These are phyloP conservation scores for Fusarium austroafricanum DNA, from an alignment of 2,329 filamentous ascomycete species.

Conservation along the genomic window DNA sequence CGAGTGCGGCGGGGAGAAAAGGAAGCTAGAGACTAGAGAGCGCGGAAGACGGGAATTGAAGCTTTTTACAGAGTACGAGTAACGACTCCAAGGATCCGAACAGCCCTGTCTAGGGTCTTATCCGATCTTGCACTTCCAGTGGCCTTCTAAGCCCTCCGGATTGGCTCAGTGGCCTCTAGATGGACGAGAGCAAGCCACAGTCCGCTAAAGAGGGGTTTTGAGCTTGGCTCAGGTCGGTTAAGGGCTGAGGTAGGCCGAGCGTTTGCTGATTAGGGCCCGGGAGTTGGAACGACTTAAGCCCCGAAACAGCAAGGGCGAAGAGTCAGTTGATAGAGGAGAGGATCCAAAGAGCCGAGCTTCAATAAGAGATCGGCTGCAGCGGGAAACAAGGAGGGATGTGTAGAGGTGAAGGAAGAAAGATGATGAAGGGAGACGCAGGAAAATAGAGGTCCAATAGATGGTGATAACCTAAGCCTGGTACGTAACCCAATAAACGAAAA, in stretches of 20 bases:
- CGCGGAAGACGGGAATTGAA: slow-evolving; percentile 37
- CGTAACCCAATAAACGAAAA: slow-evolving; percentile 31
- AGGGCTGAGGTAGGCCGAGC: slow-evolving; percentile 21
- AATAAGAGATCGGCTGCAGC: slow-evolving; percentile 22
- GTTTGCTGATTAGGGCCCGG: slow-evolving; percentile 34
- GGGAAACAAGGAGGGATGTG: neutral
- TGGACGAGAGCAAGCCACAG: slow-evolving; percentile 30
- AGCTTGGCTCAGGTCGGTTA: slow-evolving; percentile 19
- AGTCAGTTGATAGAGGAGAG: slow-evolving; percentile 5
- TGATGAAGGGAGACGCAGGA: neutral
- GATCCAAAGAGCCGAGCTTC: slow-evolving; percentile 24
- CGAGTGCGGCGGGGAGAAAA: slow-evolving; percentile 16
- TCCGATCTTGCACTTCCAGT: slow-evolving; percentile 28
- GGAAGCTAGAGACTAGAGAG: slow-evolving; percentile 31
- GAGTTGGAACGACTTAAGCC: slow-evolving; percentile 26
- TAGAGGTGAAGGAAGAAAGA: slow-evolving; percentile 13
- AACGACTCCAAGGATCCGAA: slow-evolving; percentile 12
- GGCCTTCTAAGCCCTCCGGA: slow-evolving; percentile 15
- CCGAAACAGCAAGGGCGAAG: slow-evolving; percentile 19
- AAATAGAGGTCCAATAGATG: slow-evolving; percentile 6
- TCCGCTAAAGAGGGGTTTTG: slow-evolving; percentile 21
- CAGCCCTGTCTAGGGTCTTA: slow-evolving; percentile 34
- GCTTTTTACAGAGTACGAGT: slow-evolving; percentile 25
- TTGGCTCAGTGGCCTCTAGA: slow-evolving; percentile 6
- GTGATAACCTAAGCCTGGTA: slow-evolving; percentile 9